Conservation (phyloP, 768 basidiomycete genomes). For the Lentinula aciculospora region DNA sequence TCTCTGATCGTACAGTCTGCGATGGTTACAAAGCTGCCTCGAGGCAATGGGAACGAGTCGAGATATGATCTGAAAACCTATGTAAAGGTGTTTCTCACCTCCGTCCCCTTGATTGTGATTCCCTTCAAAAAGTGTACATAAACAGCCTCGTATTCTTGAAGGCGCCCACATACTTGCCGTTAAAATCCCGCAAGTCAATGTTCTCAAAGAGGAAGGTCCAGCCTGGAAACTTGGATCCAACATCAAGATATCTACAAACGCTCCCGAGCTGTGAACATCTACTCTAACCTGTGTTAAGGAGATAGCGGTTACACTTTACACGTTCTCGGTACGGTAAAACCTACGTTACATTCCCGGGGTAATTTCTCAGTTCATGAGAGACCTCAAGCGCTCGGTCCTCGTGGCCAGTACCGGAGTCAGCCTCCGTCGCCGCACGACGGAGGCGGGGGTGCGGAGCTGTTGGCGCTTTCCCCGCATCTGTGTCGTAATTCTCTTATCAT, state of each 20-base stretch:
- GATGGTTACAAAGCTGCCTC: neutral
- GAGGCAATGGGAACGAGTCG: neutral
- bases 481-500: neutral
- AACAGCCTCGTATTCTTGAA: neutral
- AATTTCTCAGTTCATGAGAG: neutral
- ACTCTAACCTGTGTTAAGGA: neutral
- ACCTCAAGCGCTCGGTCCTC: neutral
- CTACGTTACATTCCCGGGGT: neutral
- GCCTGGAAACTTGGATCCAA: neutral
- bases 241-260: neutral
- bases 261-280: neutral
- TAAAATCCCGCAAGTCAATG: neutral
- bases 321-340: neutral
- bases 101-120: constrained; percentile 1
- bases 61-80: constrained; percentile 1
- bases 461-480: neutral
- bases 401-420: neutral
- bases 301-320: neutral
- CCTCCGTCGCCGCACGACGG: too few species aligned
- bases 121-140: neutral
- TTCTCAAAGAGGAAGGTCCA: neutral
- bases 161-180: neutral
- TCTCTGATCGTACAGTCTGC: neutral
- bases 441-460: neutral
- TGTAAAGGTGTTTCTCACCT: neutral